Base-by-base conservation (phyloP, 176 grass and related monocot genomes). In the Elaeis guineensis region DNA sequence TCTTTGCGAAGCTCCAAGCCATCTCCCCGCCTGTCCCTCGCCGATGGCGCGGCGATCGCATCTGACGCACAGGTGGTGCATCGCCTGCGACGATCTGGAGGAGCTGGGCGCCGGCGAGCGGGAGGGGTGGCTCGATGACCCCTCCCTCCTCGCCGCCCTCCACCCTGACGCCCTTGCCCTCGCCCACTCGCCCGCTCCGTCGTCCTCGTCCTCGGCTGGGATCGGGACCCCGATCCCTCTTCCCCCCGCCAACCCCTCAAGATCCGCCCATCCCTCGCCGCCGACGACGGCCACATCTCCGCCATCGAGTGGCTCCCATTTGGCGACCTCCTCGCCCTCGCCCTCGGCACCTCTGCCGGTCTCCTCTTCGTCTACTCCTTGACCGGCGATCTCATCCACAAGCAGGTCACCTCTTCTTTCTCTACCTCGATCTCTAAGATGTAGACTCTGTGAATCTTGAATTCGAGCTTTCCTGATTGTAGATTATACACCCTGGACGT, bases 111-210 rank as follows among this genome's bases (percentile, higher is more conserved):
- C 84, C n/a, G 87, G 81, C 8, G 78, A 90, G 75, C 72, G 78
- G 66, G 87, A 90, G 69, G 87, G 87, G 7, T 97, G 92, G 87
- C 75, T 96, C 29, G 75, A 87, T 57, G 92, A 97, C 48, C 62
- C 80, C 22, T 63, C 80, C 29, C 72, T 97, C 28, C 75, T 97
- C 49, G 52, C 73, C 15, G 61, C 92, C 28, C 81, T 96, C 68
- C 77, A 71, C 11, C 78, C 77, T 19, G 62, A 57, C 63, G 61
- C 61, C 3, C 72, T 75, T 24, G 70, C 70, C 59, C 80, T 96
- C 59, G 35, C 35, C 9, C 75, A 74, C 69, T 54, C 0, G 64
- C 61, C 25, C 65, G 76, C 16, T 73, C 75, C 6, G 67, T 74
- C 5, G 29, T 75, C 22, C 72, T 97, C 29, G 74, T 69, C 5